Base-by-base conservation (phyloP, 73 alveolate species). In the Blepharisma stoltei region DNA sequence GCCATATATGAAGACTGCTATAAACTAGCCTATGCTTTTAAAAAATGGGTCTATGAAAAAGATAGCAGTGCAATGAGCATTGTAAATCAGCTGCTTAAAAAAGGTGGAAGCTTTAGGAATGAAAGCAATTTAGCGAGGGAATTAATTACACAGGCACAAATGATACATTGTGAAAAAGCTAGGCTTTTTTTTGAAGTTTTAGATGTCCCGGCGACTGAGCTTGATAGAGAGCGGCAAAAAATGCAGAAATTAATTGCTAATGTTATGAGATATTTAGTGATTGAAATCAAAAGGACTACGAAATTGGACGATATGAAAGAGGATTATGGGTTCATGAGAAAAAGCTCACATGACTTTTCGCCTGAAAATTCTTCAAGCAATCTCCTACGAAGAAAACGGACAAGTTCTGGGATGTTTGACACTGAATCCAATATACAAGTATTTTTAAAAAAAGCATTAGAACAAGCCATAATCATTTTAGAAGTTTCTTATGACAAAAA, bases 251-350 rank as follows among this genome's bases (percentile, higher is more conserved):
- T 60, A 9, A 14, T 60, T 14, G 14, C 46, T 60, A 38, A 60
- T 8, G 73, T 60, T 20, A n/a, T 60, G 14, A n/a, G 45, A 25
- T 14, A 9, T n/a, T 60, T 18, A 8, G 23, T 38, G 0, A 38
- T 14, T 2, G 18, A 25, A 20, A 18, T 60, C 2, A 25, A 8
- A n/a, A 60, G 23, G 5, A n/a, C 46, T 20, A 60, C 73, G 5
- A 60, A 60, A 60, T 60, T 60, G 46, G 73, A 60, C 46, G 18
- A 14, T 9, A 60, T 60, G 49, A n/a, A 60, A 60, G 23, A 38
- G n/a, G 73, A 60, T 14, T 25, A 1, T 8, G 23, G 23, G 23
- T 14, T 8, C 5, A 14, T 14, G 18, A n/a, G 73, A 20, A 60
- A 60, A 60, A 60, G 23, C 45, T 60, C 73, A 18, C 45, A 20